Evolutionary conservation across 345 rosid species (phyloP), one percentile per base, ranked within the genome.

Genomic region (Lepidium didymum): DNA sequence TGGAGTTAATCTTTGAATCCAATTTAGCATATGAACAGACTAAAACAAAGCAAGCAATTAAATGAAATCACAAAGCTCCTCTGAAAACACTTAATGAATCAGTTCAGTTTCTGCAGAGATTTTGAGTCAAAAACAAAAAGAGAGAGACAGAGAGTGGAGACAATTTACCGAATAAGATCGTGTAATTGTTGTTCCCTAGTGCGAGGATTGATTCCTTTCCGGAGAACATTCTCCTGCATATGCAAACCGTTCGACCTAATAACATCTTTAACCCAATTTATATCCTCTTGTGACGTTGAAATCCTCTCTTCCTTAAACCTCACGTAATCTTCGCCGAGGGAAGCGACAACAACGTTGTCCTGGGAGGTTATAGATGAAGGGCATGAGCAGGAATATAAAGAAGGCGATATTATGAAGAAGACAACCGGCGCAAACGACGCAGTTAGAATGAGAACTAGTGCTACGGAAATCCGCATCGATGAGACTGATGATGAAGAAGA

Each of bases 201-300:
- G 56, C 98, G 87, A 16, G 98, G 98, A 69, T 90, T 93, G 47
- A 93, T 93, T 40, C 97, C 98, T 55, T 93, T 93, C 10, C 98
- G 84, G 1, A 90, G 88, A 15, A 85, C 87, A 79, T 88, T 93
- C 2, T 85, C 81, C 34, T 79, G 87, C 98, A 93, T 90, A 56
- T 84, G 97, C 67, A 93, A 69, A 14, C 98, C 97, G 64, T 93
- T 90, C 42, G 37, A 73, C 36, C 75, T 80, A 85, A 93, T 90
- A 90, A 88, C 91, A 78, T 78, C 83, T 77, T 68, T 84, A 19
- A 88, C 85, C 97, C 98, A 93, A 49, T 84, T 78, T 5, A 93
- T 70, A 67, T 93, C 97, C 63, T 86, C 91, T 52, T 60, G 57
- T 14, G 86, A 75, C 69, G 86, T 12, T 23, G 81, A 81, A 14